Conservation (phyloP, 805 yeast species). For the Sugiyamaella valdiviana region DNA sequence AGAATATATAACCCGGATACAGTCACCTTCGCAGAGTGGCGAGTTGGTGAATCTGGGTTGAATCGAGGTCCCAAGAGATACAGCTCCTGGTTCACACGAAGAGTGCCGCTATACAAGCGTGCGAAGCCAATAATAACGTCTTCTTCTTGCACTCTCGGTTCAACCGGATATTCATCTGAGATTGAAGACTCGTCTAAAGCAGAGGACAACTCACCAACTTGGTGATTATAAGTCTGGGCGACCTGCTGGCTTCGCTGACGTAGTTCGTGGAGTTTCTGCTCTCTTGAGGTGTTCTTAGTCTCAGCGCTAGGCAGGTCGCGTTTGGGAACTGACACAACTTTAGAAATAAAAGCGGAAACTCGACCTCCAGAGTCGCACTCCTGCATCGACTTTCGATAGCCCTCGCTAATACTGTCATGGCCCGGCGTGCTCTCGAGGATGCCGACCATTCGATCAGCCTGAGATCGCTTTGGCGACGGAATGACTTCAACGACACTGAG, state of each 20-base stretch:
- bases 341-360: conserved; percentile 74
- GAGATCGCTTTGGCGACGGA: conserved; percentile 80
- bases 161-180: conserved; percentile 38
- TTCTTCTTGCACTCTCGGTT: conserved; percentile 43
- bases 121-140: conserved; percentile 78
- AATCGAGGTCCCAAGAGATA: conserved; percentile 82
- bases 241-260: conserved; percentile 5
- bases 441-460: conserved; percentile 59
- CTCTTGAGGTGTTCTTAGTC: conserved; percentile 19
- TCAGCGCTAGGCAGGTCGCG: conserved; percentile 62
- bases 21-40: conserved; percentile 50
- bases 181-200: conserved; percentile 35
- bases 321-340: conserved; percentile 79
- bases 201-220: conserved; percentile 33
- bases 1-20: conserved; percentile 68
- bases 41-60: conserved; percentile 56
- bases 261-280: conserved; percentile 18
- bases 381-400: conserved; percentile 50
- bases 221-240: conserved; percentile 6
- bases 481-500: conserved; percentile 77
- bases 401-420: conserved; percentile 42
- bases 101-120: conserved; percentile 79
- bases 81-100: conserved; percentile 67
- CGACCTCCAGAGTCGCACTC: conserved; percentile 65
- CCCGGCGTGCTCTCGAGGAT: conserved; percentile 57